Percentiles rank a stretch among this genome's conserved stretches.
These are phyloP conservation scores for Zhuliangozyma parablackwelliae DNA, from an alignment of 1,139 yeast genomes.

Conservation along the genomic window DNA sequence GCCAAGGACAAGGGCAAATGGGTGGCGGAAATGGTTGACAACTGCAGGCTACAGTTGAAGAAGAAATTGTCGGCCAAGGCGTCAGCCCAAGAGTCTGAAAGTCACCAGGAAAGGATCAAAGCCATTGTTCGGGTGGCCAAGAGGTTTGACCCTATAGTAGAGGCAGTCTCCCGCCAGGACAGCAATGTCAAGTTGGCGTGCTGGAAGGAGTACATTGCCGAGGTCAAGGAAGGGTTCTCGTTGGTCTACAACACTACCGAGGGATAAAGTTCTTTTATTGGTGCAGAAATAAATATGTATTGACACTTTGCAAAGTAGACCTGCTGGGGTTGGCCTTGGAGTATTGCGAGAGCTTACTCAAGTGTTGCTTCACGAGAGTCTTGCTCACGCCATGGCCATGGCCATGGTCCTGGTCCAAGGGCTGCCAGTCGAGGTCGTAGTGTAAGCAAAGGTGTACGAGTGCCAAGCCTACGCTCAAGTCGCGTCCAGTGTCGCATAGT, in stretches of 20 bases:
- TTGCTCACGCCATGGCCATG: constrained; percentile 26
- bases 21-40: constrained; percentile 18
- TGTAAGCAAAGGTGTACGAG: constrained; percentile 47
- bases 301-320: constrained; percentile 66
- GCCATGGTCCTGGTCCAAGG: too few species aligned
- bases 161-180: too few species aligned
- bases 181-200: not conserved
- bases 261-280: constrained; percentile 1
- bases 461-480: constrained; percentile 59
- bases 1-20: constrained; percentile 15
- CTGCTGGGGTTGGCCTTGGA: constrained; percentile 69
- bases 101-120: constrained; percentile 13
- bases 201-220: constrained; percentile 8
- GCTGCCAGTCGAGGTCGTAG: constrained; percentile 40
- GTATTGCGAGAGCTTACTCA: constrained; percentile 44
- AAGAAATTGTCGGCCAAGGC: constrained; percentile 40
- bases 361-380: constrained; percentile 51
- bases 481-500: constrained; percentile 63
- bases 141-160: constrained; percentile 8
- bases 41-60: constrained; percentile 24
- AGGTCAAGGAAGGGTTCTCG: constrained; percentile 7
- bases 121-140: constrained; percentile 12
- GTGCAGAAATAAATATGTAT: constrained; percentile 29
- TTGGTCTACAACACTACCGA: constrained; percentile 11
- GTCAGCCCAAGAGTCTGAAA: constrained; percentile 34